A percentile compares a stretch with the other conserved stretches of the same genome.
Evolutionary conservation across 345 rosid species (phyloP).

Genomic region (Microthlaspi erraticum): DNA sequence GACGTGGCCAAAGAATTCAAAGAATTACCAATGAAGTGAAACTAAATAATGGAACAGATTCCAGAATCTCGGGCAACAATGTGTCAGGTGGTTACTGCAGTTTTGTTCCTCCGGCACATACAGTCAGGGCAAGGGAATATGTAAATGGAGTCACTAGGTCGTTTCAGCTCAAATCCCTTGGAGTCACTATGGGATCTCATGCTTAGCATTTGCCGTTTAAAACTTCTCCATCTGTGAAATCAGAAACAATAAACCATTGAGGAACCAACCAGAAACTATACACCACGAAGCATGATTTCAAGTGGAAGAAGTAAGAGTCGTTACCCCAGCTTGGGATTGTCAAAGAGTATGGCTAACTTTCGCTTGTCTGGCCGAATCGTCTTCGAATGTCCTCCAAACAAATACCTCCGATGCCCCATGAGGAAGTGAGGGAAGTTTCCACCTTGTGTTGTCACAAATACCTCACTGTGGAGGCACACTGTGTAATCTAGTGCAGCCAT

Average conservation of each 20-base stretch:
- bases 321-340: constrained; percentile 86
- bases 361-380: constrained; percentile 94
- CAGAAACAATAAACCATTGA: constrained; percentile 11
- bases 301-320: constrained; percentile 27
- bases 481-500: constrained; percentile 99
- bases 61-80: constrained; percentile 17
- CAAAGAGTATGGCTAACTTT: constrained; percentile 85
- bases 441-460: constrained; percentile 98
- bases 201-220: constrained; percentile 80
- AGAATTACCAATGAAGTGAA: constrained; percentile 37
- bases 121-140: constrained; percentile 96
- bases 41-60: constrained; percentile 27
- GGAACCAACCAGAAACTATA: not conserved
- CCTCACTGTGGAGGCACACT: constrained; percentile 99
- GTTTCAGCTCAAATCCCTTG: constrained; percentile 88
- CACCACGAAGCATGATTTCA: constrained; percentile 5
- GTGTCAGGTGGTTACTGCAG: constrained; percentile 41
- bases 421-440: constrained; percentile 98
- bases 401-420: constrained; percentile 92
- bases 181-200: constrained; percentile 92
- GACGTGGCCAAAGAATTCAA: constrained; percentile 39
- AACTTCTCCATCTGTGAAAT: constrained; percentile 80
- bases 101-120: constrained; percentile 82
- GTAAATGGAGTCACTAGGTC: constrained; percentile 81
- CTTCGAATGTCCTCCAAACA: constrained; percentile 91